These are phyloP conservation scores for Pseudogymnoascus sp. DNA, from an alignment of 2,329 filamentous ascomycete genomes.

Conservation along the genomic window DNA sequence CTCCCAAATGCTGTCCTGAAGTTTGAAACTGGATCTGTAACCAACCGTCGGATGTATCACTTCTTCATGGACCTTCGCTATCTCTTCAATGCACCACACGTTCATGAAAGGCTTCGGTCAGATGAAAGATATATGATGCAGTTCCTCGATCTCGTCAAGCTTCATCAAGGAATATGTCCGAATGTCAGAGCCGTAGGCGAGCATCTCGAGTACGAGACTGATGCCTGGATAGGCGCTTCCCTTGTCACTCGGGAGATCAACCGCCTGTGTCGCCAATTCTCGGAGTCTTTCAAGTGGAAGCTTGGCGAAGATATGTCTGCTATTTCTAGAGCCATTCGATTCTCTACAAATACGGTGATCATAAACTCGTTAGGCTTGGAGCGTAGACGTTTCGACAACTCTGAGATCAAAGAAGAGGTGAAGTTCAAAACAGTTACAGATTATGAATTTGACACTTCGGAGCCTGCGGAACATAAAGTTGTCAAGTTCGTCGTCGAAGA, in stretches of 20 bases:
- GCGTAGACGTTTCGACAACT: slow-evolving; percentile 71
- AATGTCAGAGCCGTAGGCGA: slow-evolving; percentile 88
- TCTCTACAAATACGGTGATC: slow-evolving; percentile 75
- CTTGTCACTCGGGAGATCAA: slow-evolving; percentile 94
- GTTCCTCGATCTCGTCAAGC: slow-evolving; percentile 88
- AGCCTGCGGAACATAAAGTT: slow-evolving; percentile 47
- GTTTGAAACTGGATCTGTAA: slow-evolving; percentile 90
- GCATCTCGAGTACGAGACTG: slow-evolving; percentile 96
- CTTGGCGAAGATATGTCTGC: slow-evolving; percentile 55
- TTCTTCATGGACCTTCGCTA: slow-evolving; percentile 95
- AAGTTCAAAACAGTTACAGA: slow-evolving; percentile 69
- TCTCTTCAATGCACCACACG: slow-evolving; percentile 78
- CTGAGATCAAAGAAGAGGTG: slow-evolving; percentile 80
- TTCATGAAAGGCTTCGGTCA: slow-evolving; percentile 73
- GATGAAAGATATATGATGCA: slow-evolving; percentile 87
- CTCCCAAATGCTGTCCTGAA: slow-evolving; percentile 78
- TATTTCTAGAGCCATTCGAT: slow-evolving; percentile 63
- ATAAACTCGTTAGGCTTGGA: slow-evolving; percentile 86
- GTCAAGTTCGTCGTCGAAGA: slow-evolving; percentile 84
- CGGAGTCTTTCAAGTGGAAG: slow-evolving; percentile 72
- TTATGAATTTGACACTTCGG: slow-evolving; percentile 66
- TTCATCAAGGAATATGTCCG: slow-evolving; percentile 94
- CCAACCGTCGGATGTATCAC: slow-evolving; percentile 91
- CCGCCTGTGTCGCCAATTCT: slow-evolving; percentile 77
- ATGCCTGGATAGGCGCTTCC: slow-evolving; percentile 95